phyloP scores from a whole-genome alignment of 2,329 filamentous ascomycete species.

The Coniella vitis region DNA sequence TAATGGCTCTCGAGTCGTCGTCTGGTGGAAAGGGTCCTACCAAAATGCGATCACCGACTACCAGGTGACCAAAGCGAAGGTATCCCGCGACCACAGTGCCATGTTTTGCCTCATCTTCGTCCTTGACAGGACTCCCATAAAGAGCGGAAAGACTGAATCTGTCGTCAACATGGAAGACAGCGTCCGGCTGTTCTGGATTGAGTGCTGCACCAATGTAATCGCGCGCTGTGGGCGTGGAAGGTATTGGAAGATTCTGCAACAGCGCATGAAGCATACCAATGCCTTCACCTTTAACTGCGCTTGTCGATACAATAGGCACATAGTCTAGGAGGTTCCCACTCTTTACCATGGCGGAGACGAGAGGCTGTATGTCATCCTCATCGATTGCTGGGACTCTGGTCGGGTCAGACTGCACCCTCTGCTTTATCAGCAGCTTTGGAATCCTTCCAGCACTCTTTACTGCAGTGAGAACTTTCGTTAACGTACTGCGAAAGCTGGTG shows the following conservation, averaged over 20 bases:
- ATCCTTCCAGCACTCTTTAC: slow-evolving; percentile 70
- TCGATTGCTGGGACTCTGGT: slow-evolving; percentile 51
- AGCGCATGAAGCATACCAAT: slow-evolving; percentile 78
- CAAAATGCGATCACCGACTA: slow-evolving; percentile 69
- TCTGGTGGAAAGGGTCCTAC: slow-evolving; percentile 70
- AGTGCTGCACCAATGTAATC: slow-evolving; percentile 49
- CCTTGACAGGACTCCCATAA: slow-evolving; percentile 41
- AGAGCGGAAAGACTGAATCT: slow-evolving; percentile 69
- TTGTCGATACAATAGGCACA: slow-evolving; percentile 84
- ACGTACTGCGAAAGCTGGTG: slow-evolving; percentile 57
- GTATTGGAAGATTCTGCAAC: slow-evolving; percentile 67
- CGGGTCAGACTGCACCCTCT: slow-evolving; percentile 43
- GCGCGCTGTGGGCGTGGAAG: slow-evolving; percentile 43
- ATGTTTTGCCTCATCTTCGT: slow-evolving; percentile 36
- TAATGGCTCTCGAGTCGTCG: slow-evolving; percentile 33
- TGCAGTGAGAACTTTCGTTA: slow-evolving; percentile 67
- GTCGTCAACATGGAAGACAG: slow-evolving; percentile 86
- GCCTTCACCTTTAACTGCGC: slow-evolving; percentile 76
- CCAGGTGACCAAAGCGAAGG: slow-evolving; percentile 69
- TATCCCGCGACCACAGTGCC: slow-evolving; percentile 80
- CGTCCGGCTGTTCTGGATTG: slow-evolving; percentile 53
- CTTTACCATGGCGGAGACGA: slow-evolving; percentile 44
- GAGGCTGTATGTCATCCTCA: slow-evolving; percentile 48
- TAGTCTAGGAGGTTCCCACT: slow-evolving; percentile 37
- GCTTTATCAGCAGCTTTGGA: slow-evolving; percentile 64